These are phyloP conservation scores for Calycina marina DNA, from an alignment of 2,329 filamentous ascomycete genomes.

Conservation along the genomic window DNA sequence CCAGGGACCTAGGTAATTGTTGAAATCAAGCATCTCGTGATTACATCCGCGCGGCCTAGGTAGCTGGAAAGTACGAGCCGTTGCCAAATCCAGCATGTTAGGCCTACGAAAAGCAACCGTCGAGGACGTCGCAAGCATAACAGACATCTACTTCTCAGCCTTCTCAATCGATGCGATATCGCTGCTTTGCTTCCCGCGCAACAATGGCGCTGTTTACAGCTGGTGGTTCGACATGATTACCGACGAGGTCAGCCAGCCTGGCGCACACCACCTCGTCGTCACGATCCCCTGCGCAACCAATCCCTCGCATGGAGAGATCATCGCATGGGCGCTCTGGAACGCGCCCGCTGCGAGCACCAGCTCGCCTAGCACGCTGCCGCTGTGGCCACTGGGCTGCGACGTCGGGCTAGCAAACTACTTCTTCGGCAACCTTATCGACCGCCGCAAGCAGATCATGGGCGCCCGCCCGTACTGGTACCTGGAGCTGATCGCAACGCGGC, in stretches of 20 bases:
- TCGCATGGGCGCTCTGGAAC: slow-evolving; percentile 36
- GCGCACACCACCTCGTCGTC: slow-evolving; percentile 26
- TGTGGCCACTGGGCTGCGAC: slow-evolving; percentile 29
- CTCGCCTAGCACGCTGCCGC: slow-evolving; percentile 16
- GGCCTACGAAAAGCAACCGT: slow-evolving; percentile 27
- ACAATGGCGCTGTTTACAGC: slow-evolving; percentile 12
- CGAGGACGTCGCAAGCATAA: slow-evolving; percentile 28
- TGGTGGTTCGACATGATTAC: slow-evolving; percentile 25
- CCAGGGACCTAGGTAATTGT: too few species aligned
- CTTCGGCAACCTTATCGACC: slow-evolving; percentile 25
- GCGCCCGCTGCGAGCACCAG: slow-evolving; percentile 15
- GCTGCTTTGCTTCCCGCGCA: slow-evolving; percentile 25
- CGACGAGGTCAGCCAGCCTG: slow-evolving; percentile 27
- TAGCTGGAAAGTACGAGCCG: too few species aligned
- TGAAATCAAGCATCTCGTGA: too few species aligned
- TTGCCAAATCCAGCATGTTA: too few species aligned
- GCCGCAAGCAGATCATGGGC: slow-evolving; percentile 26
- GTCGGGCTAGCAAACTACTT: slow-evolving; percentile 25
- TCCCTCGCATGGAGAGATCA: slow-evolving; percentile 13
- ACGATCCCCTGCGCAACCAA: slow-evolving; percentile 16
- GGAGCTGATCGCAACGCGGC: slow-evolving; percentile 31
- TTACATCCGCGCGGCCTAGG: too few species aligned
- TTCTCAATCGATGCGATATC: slow-evolving; percentile 28
- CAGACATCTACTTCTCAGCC: slow-evolving; percentile 30
- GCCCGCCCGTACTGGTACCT: slow-evolving; percentile 33